These are phyloP conservation scores for Coniochaeta sp. DNA, from an alignment of 2,329 filamentous ascomycete genomes.

Conservation along the genomic window DNA sequence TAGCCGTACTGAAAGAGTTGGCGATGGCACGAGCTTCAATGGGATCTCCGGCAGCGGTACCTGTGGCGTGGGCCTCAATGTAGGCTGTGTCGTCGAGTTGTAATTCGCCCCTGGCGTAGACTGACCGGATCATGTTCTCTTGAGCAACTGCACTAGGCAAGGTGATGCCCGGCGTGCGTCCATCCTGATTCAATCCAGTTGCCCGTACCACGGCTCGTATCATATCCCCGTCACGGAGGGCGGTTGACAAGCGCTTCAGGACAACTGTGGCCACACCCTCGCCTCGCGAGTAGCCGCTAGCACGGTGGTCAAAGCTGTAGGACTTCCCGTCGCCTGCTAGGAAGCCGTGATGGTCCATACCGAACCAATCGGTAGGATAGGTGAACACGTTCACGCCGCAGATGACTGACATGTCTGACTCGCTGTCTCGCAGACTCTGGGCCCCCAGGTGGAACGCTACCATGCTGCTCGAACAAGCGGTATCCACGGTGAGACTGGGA, in stretches of 20 bases:
- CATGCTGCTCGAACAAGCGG: conserved; percentile 33
- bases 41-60: conserved; percentile 24
- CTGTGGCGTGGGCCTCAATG: conserved; percentile 29
- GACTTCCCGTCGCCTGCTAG: conserved; percentile 8
- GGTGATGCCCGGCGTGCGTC: conserved; percentile 18
- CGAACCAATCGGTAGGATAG: neutral
- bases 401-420: conserved; percentile 7
- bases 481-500: conserved; percentile 33
- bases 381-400: neutral
- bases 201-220: conserved; percentile 28
- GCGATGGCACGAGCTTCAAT: conserved; percentile 12
- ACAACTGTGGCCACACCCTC: conserved; percentile 44
- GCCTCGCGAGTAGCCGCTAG: conserved; percentile 42
- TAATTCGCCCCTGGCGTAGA: conserved; percentile 20
- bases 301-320: conserved; percentile 27
- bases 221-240: conserved; percentile 31
- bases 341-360: conserved; percentile 4
- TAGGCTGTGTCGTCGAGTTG: conserved; percentile 14
- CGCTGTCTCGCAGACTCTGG: conserved; percentile 13
- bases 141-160: conserved; percentile 22
- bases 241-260: conserved; percentile 40
- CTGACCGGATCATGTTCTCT: conserved; percentile 17
- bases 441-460: conserved; percentile 22
- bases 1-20: neutral
- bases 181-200: conserved; percentile 20